phyloP scores from a whole-genome alignment of 371 early-diverging fungal genomes.

The Actinomucor elegans region DNA sequence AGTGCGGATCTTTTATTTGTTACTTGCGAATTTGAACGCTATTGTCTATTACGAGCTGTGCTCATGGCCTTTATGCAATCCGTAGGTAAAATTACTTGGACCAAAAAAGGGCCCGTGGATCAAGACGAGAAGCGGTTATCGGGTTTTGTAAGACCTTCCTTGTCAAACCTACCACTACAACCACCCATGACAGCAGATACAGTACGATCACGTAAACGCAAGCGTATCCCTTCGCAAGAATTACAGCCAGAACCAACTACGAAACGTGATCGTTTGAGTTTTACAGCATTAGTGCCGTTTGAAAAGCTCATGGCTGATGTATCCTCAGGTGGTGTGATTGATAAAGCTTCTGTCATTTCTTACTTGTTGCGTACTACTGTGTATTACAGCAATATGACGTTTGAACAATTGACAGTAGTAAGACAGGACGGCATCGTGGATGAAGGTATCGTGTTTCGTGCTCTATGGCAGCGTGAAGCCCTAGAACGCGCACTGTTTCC shows the following conservation, averaged over 20 bases:
- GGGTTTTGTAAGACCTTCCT: constrained; percentile 31
- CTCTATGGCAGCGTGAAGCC: constrained; percentile 50
- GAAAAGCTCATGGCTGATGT: constrained; percentile 39
- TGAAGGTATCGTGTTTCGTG: constrained; percentile 49
- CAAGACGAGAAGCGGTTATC: constrained; percentile 42
- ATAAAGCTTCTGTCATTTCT: constrained; percentile 46
- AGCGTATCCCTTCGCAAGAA: constrained; percentile 45
- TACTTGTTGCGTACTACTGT: constrained; percentile 42
- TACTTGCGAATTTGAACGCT: constrained; percentile 39
- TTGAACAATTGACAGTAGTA: constrained; percentile 45
- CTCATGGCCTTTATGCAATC: constrained; percentile 43
- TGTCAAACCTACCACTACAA: not conserved
- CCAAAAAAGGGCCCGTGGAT: constrained; percentile 38
- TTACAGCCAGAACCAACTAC: not conserved
- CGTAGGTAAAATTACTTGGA: constrained; percentile 46
- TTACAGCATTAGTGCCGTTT: constrained; percentile 44
- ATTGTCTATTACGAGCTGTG: constrained; percentile 33
- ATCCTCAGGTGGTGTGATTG: constrained; percentile 45
- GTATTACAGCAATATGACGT: constrained; percentile 52
- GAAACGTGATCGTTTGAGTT: constrained; percentile 26
- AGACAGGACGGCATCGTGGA: constrained; percentile 48
- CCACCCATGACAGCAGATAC: constrained; percentile 17
- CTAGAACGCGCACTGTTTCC: constrained; percentile 43
- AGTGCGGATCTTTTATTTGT: constrained; percentile 47
- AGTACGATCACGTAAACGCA: constrained; percentile 35